These are phyloP conservation scores for Phytophthora tentaculata DNA, from an alignment of 352 stramenopile species.

Conservation along the genomic window DNA sequence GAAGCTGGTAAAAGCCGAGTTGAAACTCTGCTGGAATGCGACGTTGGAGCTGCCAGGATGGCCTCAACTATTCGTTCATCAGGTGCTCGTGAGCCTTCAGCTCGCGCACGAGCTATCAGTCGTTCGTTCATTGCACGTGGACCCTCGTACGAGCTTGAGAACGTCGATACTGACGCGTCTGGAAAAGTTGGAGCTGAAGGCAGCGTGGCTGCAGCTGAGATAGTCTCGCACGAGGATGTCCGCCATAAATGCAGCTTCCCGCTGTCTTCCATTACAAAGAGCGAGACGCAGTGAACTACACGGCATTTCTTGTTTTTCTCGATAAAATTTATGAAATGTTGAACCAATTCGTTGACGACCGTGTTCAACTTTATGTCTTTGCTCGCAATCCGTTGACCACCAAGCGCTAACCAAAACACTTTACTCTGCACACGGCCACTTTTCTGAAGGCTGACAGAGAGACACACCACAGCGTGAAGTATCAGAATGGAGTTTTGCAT, in stretches of 20 bases:
- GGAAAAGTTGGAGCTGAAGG: conserved; percentile 13
- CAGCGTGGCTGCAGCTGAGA: conserved; percentile 26
- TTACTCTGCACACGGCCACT: conserved; percentile 62
- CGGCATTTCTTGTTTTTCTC: conserved; percentile 75
- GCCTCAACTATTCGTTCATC: conserved; percentile 75
- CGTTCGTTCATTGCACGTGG: conserved; percentile 67
- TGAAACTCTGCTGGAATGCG: conserved; percentile 27
- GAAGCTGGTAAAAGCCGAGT: conserved; percentile 39
- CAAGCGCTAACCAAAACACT: conserved; percentile 68
- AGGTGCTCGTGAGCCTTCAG: conserved; percentile 50
- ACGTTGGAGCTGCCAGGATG: conserved; percentile 69
- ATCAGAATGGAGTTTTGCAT: conserved; percentile 44
- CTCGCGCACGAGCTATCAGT: conserved; percentile 61
- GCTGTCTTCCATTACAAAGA: conserved; percentile 65
- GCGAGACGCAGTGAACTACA: conserved; percentile 57
- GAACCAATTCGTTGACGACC: conserved; percentile 48
- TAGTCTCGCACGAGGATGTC: conserved; percentile 62
- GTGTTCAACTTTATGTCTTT: conserved; percentile 75
- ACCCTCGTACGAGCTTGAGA: conserved; percentile 48
- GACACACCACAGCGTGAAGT: neutral
- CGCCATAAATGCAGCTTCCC: conserved; percentile 62
- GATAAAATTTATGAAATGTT: conserved; percentile 54
- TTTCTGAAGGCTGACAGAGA: conserved; percentile 59
- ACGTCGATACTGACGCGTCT: conserved; percentile 12
- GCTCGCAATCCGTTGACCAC: conserved; percentile 65